Conservation (phyloP, 2,329 filamentous ascomycete genomes). For the Dothideomycetes sp. region DNA sequence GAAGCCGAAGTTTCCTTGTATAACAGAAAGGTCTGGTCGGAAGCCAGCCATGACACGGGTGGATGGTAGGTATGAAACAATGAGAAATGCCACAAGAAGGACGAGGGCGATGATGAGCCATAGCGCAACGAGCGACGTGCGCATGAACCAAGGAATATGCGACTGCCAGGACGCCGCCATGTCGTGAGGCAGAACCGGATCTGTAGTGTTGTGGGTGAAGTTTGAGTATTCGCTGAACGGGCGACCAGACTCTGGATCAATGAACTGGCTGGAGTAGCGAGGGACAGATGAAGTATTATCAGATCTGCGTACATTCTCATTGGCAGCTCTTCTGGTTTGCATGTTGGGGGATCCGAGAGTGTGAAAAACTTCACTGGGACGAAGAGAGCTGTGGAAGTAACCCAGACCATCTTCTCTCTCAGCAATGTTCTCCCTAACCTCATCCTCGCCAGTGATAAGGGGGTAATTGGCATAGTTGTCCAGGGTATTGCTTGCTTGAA, state of each 20-base stretch:
- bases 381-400: slow-evolving; percentile 67
- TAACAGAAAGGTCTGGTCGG: slow-evolving; percentile 50
- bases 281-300: slow-evolving; percentile 26
- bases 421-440: slow-evolving; percentile 45
- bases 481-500: slow-evolving; percentile 70
- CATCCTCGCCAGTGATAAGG: slow-evolving; percentile 39
- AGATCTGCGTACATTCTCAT: slow-evolving; percentile 35
- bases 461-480: slow-evolving; percentile 62
- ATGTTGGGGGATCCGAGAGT: slow-evolving; percentile 58
- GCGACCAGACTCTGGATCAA: slow-evolving; percentile 21
- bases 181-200: slow-evolving; percentile 43
- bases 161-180: slow-evolving; percentile 11
- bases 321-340: slow-evolving; percentile 38
- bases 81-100: slow-evolving; percentile 59
- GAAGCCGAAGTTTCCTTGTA: slow-evolving; percentile 45
- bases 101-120: slow-evolving; percentile 51
- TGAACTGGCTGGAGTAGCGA: slow-evolving; percentile 15
- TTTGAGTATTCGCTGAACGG: slow-evolving; percentile 10
- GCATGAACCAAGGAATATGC: slow-evolving; percentile 69
- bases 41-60: slow-evolving; percentile 59
- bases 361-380: slow-evolving; percentile 61
- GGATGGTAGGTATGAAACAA: slow-evolving; percentile 64
- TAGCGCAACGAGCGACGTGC: slow-evolving; percentile 51
- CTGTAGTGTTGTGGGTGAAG: slow-evolving; percentile 32
- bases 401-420: slow-evolving; percentile 63